Conservation (phyloP, 1,139 yeast genomes). For the Scheffersomyces cryptocercus region DNA sequence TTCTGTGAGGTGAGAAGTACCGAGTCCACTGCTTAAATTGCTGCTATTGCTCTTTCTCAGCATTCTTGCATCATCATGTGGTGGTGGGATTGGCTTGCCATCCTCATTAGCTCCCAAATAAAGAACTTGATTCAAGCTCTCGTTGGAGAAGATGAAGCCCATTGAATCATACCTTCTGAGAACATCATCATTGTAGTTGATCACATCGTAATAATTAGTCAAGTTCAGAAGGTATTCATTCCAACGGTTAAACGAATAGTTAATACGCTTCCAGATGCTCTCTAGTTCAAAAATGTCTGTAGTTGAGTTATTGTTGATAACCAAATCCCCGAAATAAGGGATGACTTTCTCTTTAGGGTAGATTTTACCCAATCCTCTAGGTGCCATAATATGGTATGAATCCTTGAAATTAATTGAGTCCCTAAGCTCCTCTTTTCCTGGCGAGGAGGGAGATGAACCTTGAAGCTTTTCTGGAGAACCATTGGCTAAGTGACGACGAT, state of each 20-base stretch:
- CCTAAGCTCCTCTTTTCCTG: slow-evolving; percentile 7
- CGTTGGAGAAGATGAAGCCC: slow-evolving; percentile 51
- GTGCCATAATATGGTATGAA: slow-evolving; percentile 77
- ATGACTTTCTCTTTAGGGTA: slow-evolving; percentile 79
- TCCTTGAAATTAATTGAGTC: slow-evolving; percentile 25
- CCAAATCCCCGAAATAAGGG: slow-evolving; percentile 88
- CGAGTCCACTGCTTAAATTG: slow-evolving; percentile 7
- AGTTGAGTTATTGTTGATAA: slow-evolving; percentile 32
- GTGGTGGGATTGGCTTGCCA: slow-evolving; percentile 23
- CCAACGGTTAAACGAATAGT: slow-evolving; percentile 82
- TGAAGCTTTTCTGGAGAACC: slow-evolving; percentile 17
- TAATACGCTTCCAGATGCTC: slow-evolving; percentile 65
- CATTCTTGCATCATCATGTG: slow-evolving; percentile 7
- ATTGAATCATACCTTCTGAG: slow-evolving; percentile 43
- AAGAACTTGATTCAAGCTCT: slow-evolving; percentile 46
- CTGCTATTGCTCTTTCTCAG: slow-evolving; percentile 5
- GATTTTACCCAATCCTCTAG: slow-evolving; percentile 80
- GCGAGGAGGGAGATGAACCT: slow-evolving; percentile 5
- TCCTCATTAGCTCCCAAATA: slow-evolving; percentile 43
- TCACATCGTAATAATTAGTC: slow-evolving; percentile 37
- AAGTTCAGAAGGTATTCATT: slow-evolving; percentile 57
- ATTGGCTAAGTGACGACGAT: slow-evolving; percentile 63
- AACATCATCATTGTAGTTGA: slow-evolving; percentile 45
- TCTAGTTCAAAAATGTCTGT: slow-evolving; percentile 60
- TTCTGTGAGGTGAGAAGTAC: slow-evolving; percentile 15